Base-by-base conservation (phyloP, 371 early-diverging fungal species). In the Mucor lusitanicus region DNA sequence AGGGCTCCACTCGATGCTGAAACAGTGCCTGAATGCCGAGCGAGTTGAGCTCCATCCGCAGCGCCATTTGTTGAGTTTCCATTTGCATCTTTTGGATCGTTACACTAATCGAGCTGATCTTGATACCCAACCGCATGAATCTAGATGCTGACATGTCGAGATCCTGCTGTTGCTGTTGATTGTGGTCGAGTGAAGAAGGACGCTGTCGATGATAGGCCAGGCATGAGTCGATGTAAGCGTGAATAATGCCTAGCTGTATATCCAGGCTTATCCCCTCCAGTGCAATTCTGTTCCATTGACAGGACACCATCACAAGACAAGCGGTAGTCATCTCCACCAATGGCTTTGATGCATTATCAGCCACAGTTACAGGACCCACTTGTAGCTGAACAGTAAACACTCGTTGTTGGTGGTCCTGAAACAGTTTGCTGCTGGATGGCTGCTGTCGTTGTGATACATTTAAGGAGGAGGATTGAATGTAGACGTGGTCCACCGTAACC, bases 241-340 rank as follows among this genome's bases (percentile, higher is more conserved):
- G 19, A 0, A 44, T 30, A 6, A 27, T 21, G 1, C 65, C 65
- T 8, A 65, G 2, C 9, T 19, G 44, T 17, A 58, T 44, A 17
- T 65, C 46, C 25, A 65, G 17, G 32, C 59, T 48, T 13, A 59
- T 19, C 15, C 37, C 35, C n/a, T 65, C 37, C n/a, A 56, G 7
- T 19, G 33, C n/a, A 1, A 56, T 19, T 32, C 32, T 56, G n/a
- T 33, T 56, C 11, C 25, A 27, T 27, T 53, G 53, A 27, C 25
- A 25, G 1, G 53, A 53, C 23, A 56, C 32, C 33, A 33, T 56
- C 32, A 56, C n/a, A 6, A 56, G 56, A 56, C 56, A 56, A 32
- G 56, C n/a, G 7, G 56, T 56, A 6, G 56, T 56, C 19, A 56
- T 56, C 19, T 19, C 56, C 2, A 56, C 56, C 32, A 56, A 19